Base-by-base conservation (phyloP, 2,329 filamentous ascomycete genomes). In the Gnomoniopsis sp. region DNA sequence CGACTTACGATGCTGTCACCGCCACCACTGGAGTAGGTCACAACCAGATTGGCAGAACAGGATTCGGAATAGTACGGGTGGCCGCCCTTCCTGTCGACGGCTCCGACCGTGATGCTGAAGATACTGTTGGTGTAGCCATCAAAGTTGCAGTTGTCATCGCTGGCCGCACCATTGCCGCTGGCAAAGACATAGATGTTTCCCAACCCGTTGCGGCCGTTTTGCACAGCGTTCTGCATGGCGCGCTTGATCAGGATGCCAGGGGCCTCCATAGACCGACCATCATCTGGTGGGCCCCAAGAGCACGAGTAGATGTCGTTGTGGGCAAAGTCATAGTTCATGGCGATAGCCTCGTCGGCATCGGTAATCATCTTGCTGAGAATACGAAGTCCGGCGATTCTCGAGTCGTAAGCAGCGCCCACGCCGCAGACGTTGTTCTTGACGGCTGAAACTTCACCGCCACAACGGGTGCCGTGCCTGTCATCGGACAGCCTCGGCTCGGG, bases 81-180 rank as follows among this genome's bases (percentile, higher is more conserved):
- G n/a, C 84, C 75, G 43, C 93, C 93, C 65, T 89, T 86, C 60
- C 91, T 83, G 71, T 97, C 93, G 62, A 99, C 88, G 36, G 93
- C 93, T 41, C 95, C 95, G 19, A 99, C 92, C 0, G 93, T 96
- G 67, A 99, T 95, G 72, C 92, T 97, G 80, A 98, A 99, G 67
- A 99, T 99, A 71, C 93, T 97, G 78, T 99, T 99, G 60, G 95
- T 99, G 75, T 99, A 99, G 43, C 95, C 95, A 70, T 99, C 95
- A 71, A 99, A 99, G 72, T 99, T 99, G 82, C 95, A 99, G 75
- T 99, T 98, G 72, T 99, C 95, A 49, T 90, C 93, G 64, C 79
- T 85, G 3, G 81, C 79, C 11, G 93, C 96, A 59, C 95, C 95
- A 69, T 99, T 99, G 60, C 95, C 95, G 65, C 93, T 93, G 47